Evolutionary conservation across 495 filamentous ascomycete species (phyloP), one percentile per base, ranked within the genome.

Genomic region (Lasiosphaeris hirsuta): DNA sequence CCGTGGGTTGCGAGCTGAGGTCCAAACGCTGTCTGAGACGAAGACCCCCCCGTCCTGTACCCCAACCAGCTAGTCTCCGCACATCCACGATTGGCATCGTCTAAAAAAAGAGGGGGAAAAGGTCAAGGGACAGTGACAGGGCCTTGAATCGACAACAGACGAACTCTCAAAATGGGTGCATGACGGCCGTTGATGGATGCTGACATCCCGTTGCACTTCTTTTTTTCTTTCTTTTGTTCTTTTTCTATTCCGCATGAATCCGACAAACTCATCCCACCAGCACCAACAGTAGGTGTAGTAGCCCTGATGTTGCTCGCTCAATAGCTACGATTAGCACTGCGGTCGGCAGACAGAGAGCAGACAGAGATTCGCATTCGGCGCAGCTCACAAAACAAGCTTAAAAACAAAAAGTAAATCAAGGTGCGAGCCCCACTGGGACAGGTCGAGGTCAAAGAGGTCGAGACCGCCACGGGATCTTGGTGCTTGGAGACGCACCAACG

Each of bases 21-120:
- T 46, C 43, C 43, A 46, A 46, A 46, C 43, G 13, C 43, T 46
- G 43, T 46, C 43, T 46, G 43, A 46, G 43, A 46, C 43, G 43
- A 23, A 23, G 43, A 23, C 8, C 43, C 30, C 8, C 43, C 30
- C 43, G 17, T 46, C 41, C 43, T 46, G 43, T 46, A 46, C 43
- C 17, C 18, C 15, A 23, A 23, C 30, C 43, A 23, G 15, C 18
- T 1, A 19, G 43, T 15, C n/a, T n/a, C n/a, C n/a, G n/a, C 43
- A 17, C 43, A 46, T 46, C 23, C 15, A 17, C 43, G 17, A 46
- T 46, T 17, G 8, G 43, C 23, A 30, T 30, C 23, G 5, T 30
- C 23, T 30, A 30, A 30, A 30, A 30, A 30, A 30, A 23, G 15
- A 45, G 42, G 42, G 40, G 40, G n/a, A 14, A 17, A 19, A 45